Percentiles rank a stretch among this genome's conserved stretches.
phyloP scores from a whole-genome alignment of 2,329 filamentous ascomycete species.

The Samsoniella hepiali region DNA sequence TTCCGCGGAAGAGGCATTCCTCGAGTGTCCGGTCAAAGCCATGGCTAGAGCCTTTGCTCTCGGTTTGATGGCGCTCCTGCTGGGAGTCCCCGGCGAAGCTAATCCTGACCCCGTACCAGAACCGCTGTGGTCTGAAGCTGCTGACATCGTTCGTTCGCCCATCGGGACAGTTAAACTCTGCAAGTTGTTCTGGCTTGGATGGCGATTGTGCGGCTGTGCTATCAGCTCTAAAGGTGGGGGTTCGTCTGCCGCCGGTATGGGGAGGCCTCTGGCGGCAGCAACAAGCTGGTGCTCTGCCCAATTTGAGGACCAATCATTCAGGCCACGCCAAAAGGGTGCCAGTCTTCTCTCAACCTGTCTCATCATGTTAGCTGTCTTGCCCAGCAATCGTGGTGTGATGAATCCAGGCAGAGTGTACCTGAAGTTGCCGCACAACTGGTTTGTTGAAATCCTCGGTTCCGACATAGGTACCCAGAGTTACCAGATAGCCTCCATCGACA shows the following conservation, averaged over 20 bases:
- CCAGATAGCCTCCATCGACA: slow-evolving; percentile 90
- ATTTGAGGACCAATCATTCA: slow-evolving; percentile 81
- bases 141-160: slow-evolving; percentile 70
- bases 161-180: slow-evolving; percentile 78
- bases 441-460: slow-evolving; percentile 94
- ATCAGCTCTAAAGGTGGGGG: slow-evolving; percentile 67
- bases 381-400: not conserved
- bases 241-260: slow-evolving; percentile 80
- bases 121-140: slow-evolving; percentile 66
- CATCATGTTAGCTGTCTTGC: not conserved
- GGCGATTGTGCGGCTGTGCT: slow-evolving; percentile 37
- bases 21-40: slow-evolving; percentile 69
- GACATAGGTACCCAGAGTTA: slow-evolving; percentile 91
- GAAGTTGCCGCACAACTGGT: slow-evolving; percentile 78
- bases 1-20: slow-evolving; percentile 69
- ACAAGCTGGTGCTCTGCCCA: slow-evolving; percentile 97
- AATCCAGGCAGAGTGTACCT: slow-evolving; percentile 54
- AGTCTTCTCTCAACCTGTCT: slow-evolving; percentile 82
- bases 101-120: slow-evolving; percentile 56
- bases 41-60: slow-evolving; percentile 87
- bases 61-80: slow-evolving; percentile 66
- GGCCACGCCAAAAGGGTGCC: slow-evolving; percentile 91
- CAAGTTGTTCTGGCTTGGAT: slow-evolving; percentile 42
- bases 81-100: slow-evolving; percentile 49
- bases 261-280: slow-evolving; percentile 78